These are phyloP conservation scores for Penicillium sp. DNA, from an alignment of 2,329 filamentous ascomycete genomes.

Conservation along the genomic window DNA sequence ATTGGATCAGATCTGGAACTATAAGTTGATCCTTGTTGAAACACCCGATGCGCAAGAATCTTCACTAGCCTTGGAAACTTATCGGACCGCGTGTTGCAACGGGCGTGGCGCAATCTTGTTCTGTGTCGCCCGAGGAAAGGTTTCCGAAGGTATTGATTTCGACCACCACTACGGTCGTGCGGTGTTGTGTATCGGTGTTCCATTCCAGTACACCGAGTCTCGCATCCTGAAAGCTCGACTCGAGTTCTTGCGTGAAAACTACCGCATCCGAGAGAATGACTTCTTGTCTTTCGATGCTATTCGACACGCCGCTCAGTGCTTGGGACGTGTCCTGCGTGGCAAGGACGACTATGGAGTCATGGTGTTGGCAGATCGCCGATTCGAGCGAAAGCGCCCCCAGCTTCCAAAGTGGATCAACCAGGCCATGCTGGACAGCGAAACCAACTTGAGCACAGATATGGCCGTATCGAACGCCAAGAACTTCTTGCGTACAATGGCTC, in stretches of 20 bases:
- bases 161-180: constrained; percentile 97
- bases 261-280: constrained; percentile 94
- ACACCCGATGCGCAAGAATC: constrained; percentile 98
- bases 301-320: constrained; percentile 96
- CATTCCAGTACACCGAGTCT: constrained; percentile 98
- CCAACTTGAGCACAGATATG: constrained; percentile 94
- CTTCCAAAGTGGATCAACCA: constrained; percentile 97
- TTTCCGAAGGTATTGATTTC: constrained; percentile 98
- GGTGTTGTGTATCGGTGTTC: constrained; percentile 93
- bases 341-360: constrained; percentile 99
- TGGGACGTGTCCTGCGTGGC: constrained; percentile 89
- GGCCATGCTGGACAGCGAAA: constrained; percentile 79
- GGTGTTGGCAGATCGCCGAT: constrained; percentile 92
- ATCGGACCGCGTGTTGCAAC: constrained; percentile 96
- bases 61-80: constrained; percentile 90
- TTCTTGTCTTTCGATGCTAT: constrained; percentile 99
- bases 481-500: constrained; percentile 88
- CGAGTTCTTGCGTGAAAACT: constrained; percentile 95
- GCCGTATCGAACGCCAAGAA: constrained; percentile 84
- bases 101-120: constrained; percentile 89
- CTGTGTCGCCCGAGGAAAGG: constrained; percentile 95
- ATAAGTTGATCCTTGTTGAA: constrained; percentile 96
- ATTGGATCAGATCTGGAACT: constrained; percentile 96
- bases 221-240: constrained; percentile 93
- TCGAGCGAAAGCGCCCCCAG: constrained; percentile 86